Evolutionary conservation across 2,329 filamentous ascomycete species (phyloP).

Genomic region (Claviceps capensis): DNA sequence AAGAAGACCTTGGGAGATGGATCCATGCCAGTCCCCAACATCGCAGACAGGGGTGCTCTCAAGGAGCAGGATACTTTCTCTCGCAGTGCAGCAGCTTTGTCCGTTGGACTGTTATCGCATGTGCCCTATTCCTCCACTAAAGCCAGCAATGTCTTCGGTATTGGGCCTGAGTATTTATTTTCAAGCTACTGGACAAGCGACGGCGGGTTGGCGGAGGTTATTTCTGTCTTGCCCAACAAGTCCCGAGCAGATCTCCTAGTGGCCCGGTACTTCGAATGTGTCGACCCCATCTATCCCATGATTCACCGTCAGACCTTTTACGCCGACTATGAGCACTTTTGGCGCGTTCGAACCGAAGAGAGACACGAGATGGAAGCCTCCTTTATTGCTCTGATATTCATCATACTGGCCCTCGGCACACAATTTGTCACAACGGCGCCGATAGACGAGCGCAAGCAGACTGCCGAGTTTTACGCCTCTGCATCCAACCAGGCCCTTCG

Average conservation of each 20-base stretch:
- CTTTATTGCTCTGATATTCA: constrained; percentile 59
- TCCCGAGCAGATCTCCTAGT: constrained; percentile 60
- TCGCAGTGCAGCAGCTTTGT: constrained; percentile 38
- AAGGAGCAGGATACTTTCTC: constrained; percentile 30
- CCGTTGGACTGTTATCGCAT: constrained; percentile 53
- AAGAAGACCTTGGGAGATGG: constrained; percentile 31
- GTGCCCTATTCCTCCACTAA: constrained; percentile 58
- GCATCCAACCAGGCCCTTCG: constrained; percentile 66
- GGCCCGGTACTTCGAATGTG: constrained; percentile 50
- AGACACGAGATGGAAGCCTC: constrained; percentile 51
- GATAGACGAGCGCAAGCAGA: constrained; percentile 52
- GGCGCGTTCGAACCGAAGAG: constrained; percentile 45
- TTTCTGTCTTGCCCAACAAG: constrained; percentile 62
- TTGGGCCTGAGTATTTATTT: constrained; percentile 65
- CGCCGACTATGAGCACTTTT: constrained; percentile 66
- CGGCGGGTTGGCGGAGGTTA: constrained; percentile 61
- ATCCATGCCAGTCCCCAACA: constrained; percentile 35
- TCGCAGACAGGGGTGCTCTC: constrained; percentile 39
- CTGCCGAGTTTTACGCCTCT: constrained; percentile 70
- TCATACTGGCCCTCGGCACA: constrained; percentile 64
- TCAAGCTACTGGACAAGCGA: constrained; percentile 77
- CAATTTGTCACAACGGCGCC: constrained; percentile 55
- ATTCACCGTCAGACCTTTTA: constrained; percentile 63
- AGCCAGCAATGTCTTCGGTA: constrained; percentile 68
- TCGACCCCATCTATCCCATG: constrained; percentile 74